Evolutionary conservation across 2,329 filamentous ascomycete genomes (phyloP), one percentile per base, ranked within the genome.

Genomic region (Huntiella moniliformis): DNA sequence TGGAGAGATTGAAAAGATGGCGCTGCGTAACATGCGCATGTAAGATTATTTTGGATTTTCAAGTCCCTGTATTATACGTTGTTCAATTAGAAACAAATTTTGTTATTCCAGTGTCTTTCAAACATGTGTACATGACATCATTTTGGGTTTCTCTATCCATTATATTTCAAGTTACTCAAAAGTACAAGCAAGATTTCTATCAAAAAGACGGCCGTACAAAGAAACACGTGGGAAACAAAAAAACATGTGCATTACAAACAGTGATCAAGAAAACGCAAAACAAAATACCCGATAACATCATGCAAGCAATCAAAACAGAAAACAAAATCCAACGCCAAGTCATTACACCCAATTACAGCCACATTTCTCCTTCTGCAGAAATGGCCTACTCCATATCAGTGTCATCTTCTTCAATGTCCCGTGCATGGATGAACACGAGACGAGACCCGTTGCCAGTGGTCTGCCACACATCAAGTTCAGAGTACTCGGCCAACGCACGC

Each of bases 401-500:
- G 33, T 70, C 67, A 43, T 71, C 61, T 22, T 48, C 50, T 16
- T 63, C 61, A 32, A 63, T 73, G 50, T 73, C 68, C 48, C 65
- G 66, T 13, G 68, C 66, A 31, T 73, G 77, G 56, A 85, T 70
- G 57, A 86, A 86, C 31, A 84, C 68, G 47, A 87, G 65, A 53
- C 80, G 71, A 33, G 75, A 74, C 48, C 79, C 79, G 52, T 77
- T 77, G 51, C 74, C 77, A 52, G 77, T 69, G 34, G 81, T 79
- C 77, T 85, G 81, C 82, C 81, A 86, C 52, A 96, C 91, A 67
- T 94, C 82, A 51, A 93, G 65, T 53, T 74, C 68, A 2, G 83
- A 79, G 63, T 98, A 96, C 66, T 94, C 88, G 51, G 94, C 80
- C 58, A 98, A 70, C 15, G 87, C 80, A 54, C 74, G 73, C 56